Evolutionary conservation across 257 asterid genomes (phyloP).

Genomic region (Oldenlandia corymbosa): DNA sequence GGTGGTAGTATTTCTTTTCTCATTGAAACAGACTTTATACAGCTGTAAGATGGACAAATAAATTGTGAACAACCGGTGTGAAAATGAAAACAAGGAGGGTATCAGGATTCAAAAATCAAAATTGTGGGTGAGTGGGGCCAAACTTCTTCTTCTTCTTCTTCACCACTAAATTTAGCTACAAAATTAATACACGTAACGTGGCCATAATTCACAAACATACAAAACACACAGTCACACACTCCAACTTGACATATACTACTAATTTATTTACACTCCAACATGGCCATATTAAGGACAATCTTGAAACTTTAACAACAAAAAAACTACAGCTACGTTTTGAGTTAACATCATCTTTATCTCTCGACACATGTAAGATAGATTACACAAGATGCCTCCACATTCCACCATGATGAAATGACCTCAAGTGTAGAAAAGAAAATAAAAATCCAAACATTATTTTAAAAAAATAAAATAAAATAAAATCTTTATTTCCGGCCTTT

Average conservation of each 20-base stretch:
- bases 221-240: neutral
- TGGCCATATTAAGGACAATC: no score
- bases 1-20: no score
- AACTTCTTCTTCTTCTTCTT: no score
- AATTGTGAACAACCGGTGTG: no score
- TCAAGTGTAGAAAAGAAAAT: no score
- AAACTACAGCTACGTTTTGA: neutral
- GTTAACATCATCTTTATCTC: constrained; percentile 6
- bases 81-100: no score
- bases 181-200: neutral
- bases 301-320: no score
- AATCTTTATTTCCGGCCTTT: neutral
- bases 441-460: no score
- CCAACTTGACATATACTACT: constrained; percentile 16
- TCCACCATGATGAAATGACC: constrained; percentile 5
- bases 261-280: neutral
- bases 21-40: no score
- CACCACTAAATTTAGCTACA: constrained; percentile 12
- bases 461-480: no score
- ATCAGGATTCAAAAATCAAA: no score
- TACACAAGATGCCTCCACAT: neutral
- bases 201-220: constrained; percentile 15
- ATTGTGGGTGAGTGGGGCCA: constrained; percentile 21
- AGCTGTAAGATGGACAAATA: no score
- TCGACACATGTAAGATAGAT: constrained; percentile 7